Evolutionary conservation across 2,329 filamentous ascomycete species (phyloP).

Genomic region (Colletotrichum nymphaeae): DNA sequence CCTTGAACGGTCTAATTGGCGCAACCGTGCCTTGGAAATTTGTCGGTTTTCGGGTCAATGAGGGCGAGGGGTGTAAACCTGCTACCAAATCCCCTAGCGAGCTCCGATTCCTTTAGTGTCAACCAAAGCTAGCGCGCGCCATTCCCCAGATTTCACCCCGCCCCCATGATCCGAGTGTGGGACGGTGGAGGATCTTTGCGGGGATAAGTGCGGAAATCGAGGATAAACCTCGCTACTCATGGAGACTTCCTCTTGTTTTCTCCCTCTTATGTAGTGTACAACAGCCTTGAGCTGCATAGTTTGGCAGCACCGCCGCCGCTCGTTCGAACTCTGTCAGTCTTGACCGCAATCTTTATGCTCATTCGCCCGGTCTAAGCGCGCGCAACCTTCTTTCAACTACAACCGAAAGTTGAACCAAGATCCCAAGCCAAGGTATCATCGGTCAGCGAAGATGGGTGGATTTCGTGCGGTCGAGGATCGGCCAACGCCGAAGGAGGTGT

Average conservation of each 20-base stretch:
- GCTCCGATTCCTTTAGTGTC: not conserved
- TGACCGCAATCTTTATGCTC: not conserved
- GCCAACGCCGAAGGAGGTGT: slow-evolving; percentile 66
- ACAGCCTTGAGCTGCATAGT: not conserved
- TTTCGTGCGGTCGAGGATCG: slow-evolving; percentile 64
- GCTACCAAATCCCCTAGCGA: not conserved
- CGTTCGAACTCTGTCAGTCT: not conserved
- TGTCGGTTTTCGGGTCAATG: slow-evolving; percentile 15
- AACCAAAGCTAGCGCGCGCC: not conserved
- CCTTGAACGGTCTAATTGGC: slow-evolving; percentile 1
- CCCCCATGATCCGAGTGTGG: slow-evolving; percentile 17
- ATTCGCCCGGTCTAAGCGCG: not conserved
- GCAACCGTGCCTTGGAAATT: slow-evolving; percentile 17
- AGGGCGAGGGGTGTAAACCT: not conserved
- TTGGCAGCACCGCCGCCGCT: not conserved
- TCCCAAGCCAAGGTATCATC: too few relatives aligned
- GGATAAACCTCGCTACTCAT: slow-evolving; percentile 11
- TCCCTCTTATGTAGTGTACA: not conserved
- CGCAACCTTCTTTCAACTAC: not conserved
- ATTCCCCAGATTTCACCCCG: slow-evolving; percentile 33
- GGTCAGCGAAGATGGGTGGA: slow-evolving; percentile 43
- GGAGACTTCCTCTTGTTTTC: not conserved
- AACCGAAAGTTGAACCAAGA: not conserved
- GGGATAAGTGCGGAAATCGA: slow-evolving; percentile 30
- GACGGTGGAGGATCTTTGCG: slow-evolving; percentile 12